Evolutionary conservation across 441 rosid genomes (phyloP).

Genomic region (Pelargonium exstipulatum): DNA sequence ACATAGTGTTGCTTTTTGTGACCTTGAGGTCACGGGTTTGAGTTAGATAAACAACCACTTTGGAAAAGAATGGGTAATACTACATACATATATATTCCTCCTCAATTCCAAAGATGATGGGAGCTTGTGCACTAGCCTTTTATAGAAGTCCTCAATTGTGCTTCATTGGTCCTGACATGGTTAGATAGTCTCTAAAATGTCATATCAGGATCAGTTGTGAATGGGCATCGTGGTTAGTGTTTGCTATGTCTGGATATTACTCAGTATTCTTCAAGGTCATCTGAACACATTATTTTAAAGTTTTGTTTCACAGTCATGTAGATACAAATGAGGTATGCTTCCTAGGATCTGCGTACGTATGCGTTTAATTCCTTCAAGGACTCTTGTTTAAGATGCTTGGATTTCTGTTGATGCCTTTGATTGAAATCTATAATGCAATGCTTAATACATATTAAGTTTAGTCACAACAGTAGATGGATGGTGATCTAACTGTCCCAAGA

Average conservation of each 20-base stretch:
- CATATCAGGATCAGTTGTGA: neutral
- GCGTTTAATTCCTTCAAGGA: neutral
- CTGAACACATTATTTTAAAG: neutral
- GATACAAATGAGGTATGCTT: neutral
- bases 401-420: neutral
- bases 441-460: neutral
- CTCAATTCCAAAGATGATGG: no score
- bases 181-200: no score
- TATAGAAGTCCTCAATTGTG: no score
- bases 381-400: neutral
- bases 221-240: neutral
- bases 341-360: neutral
- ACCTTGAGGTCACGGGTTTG: no score
- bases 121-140: no score
- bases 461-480: neutral
- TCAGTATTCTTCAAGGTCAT: neutral
- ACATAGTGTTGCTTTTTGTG: no score
- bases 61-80: no score
- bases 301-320: neutral
- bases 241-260: neutral
- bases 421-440: neutral
- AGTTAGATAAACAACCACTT: no score
- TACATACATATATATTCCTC: no score
- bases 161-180: neutral
- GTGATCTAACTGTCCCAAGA: neutral